Evolutionary conservation across 108 stramenopile species (phyloP), one percentile per base, ranked within the genome.

Genomic region (Cylindrotheca closterium): DNA sequence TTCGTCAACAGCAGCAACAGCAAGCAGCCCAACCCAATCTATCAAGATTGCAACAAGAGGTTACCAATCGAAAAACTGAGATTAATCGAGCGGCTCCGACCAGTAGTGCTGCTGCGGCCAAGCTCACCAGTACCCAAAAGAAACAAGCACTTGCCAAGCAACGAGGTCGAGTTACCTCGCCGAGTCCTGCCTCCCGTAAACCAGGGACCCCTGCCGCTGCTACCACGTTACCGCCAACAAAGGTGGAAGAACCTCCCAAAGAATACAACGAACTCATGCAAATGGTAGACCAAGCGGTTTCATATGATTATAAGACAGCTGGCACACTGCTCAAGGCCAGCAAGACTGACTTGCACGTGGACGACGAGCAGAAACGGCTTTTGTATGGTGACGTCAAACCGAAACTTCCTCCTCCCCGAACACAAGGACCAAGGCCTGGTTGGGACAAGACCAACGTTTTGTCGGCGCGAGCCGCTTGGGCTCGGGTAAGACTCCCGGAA

Each of bases 251-350:
- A 34, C 74, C 74, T 31, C 78, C 75, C 17, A 74, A 79, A 4
- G 88, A 86, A 58, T 89, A 84, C 68, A 75, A 77, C 51, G 75
- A 80, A 27, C 58, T 83, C 19, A 89, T 88, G 91, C 77, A 89
- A 71, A 51, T 75, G 75, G 64, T 93, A 0, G 84, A 93, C 67
- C 88, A 89, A 60, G 80, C 86, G 4, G 79, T 88, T 19, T 60
- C 82, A 24, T 85, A 86, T 61, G 84, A 88, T 76, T 78, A 61
- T 49, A 81, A 78, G 48, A 75, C 78, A 21, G 55, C 85, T 4
- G 78, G 84, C 15, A 71, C 52, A 31, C 60, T 88, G 22, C 51
- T 86, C 24, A 46, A 75, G 51, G 75, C 81, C 22, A 71, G 67
- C 34, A 75, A 81, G 25, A 55, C 74, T 60, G 67, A 83, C 27